These are phyloP conservation scores for Gigaspora rosea DNA, from an alignment of 192 early-diverging fungal genomes.

Conservation along the genomic window DNA sequence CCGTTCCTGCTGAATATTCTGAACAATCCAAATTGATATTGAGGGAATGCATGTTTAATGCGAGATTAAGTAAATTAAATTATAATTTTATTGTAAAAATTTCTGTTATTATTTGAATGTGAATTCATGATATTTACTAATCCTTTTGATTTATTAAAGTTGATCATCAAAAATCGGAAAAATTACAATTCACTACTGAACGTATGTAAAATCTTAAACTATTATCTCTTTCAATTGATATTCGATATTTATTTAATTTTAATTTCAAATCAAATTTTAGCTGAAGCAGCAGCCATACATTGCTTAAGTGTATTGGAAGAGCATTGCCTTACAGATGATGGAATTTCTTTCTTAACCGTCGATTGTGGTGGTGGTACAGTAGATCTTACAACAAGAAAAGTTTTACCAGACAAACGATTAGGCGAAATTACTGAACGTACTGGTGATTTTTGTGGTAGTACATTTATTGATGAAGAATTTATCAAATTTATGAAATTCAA, in stretches of 20 bases:
- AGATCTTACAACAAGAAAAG: constrained; percentile 42
- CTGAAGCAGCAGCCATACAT: not conserved
- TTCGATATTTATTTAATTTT: not conserved
- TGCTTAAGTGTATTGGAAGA: not conserved
- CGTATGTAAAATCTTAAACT: not conserved
- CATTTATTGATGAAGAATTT: constrained; percentile 45
- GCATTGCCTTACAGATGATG: not conserved
- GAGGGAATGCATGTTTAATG: no score
- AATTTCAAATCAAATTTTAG: not conserved
- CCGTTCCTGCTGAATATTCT: constrained; percentile 58
- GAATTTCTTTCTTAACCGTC: constrained; percentile 54
- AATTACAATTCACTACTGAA: not conserved
- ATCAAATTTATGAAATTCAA: constrained; percentile 48
- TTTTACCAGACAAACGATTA: constrained; percentile 30
- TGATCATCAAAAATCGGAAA: no score
- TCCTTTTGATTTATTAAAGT: no score
- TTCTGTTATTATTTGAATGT: constrained; percentile 42
- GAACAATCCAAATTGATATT: constrained; percentile 44
- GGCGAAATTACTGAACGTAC: constrained; percentile 43
- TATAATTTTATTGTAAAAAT: no score
- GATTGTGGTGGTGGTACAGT: constrained; percentile 65
- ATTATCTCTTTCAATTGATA: not conserved
- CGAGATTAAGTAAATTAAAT: no score
- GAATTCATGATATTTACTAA: not conserved
- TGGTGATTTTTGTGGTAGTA: constrained; percentile 44